phyloP scores from a whole-genome alignment of 352 stramenopile genomes.

The Halophytophthora batemanensis region DNA sequence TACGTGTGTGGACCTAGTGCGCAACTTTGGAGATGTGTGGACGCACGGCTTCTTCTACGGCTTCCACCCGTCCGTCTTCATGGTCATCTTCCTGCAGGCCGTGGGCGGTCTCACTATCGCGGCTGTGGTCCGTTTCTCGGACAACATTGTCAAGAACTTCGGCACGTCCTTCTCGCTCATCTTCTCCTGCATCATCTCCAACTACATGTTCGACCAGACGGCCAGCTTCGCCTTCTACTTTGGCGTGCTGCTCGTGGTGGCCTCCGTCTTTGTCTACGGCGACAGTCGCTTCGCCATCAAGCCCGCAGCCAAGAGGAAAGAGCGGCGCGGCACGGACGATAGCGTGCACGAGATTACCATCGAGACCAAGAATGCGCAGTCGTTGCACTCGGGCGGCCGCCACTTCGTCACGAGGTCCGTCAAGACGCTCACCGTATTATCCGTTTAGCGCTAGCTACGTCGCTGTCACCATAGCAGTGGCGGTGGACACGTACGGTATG shows the following conservation, averaged over 20 bases:
- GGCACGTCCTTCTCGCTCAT: conserved; percentile 86
- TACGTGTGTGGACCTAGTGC: conserved; percentile 66
- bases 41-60: conserved; percentile 76
- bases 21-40: conserved; percentile 58
- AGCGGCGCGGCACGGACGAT: conserved; percentile 30
- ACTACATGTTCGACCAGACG: conserved; percentile 84
- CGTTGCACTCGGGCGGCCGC: conserved; percentile 25
- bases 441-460: conserved; percentile 23
- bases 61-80: conserved; percentile 72
- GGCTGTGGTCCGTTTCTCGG: conserved; percentile 83
- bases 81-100: conserved; percentile 79
- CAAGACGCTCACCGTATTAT: conserved; percentile 32
- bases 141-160: conserved; percentile 91
- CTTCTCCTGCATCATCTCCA: conserved; percentile 87
- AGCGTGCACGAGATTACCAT: conserved; percentile 59
- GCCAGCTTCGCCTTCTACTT: conserved; percentile 73
- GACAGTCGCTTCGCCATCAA: conserved; percentile 76
- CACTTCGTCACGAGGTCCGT: conserved; percentile 50
- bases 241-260: conserved; percentile 72
- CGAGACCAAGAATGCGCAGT: conserved; percentile 31
- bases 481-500: conserved; percentile 4
- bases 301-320: conserved; percentile 21
- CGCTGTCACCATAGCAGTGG: too few relatives aligned
- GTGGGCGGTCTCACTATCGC: conserved; percentile 83
- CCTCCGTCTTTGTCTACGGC: conserved; percentile 84